Base-by-base conservation (phyloP, 2,329 filamentous ascomycete species). In the Fusarium xylarioides region DNA sequence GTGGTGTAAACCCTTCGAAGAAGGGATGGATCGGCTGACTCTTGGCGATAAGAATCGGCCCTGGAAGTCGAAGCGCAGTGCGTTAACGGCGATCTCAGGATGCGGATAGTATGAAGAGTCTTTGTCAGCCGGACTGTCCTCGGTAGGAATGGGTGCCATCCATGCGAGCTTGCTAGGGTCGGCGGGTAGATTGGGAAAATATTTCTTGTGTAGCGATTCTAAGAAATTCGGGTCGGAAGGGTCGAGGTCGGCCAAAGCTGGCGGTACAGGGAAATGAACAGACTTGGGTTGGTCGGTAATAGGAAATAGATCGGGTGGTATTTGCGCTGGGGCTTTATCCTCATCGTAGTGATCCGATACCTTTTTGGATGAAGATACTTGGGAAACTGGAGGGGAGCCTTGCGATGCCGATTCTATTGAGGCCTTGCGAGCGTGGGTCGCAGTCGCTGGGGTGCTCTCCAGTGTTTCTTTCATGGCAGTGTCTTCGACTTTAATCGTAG, bases 101-200 rank as follows among this genome's bases (percentile, higher is more conserved):
- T 89, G 87, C 1, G 95, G 95, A 79, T 95, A 93, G 84, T 98
- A 98, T 14, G 94, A 88, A 6, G 92, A 94, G 73, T 91, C 88
- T 72, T 86, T 87, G 78, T 93, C 91, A 28, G 91, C 90, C 46
- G 88, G 81, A 47, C 89, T 91, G 79, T 91, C 88, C 52, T 89
- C 81, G 9, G 91, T 90, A 11, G 91, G 91, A 55, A 92, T 79
- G 19, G 92, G 91, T 56, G 91, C 91, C 89, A 98, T 96, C 95
- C 95, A 99, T 26, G 94, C 93, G 8, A 98, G 89, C 59, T 93
- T 92, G 66, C 91, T 91, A 0, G 95, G 95, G 81, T 98, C 94
- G 61, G 95, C 90, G 4, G 95, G 91, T 2, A 97, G 91, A 70
- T 91, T 90, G 18, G 96, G 95, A 82, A 98, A 99, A 87, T 97